Evolutionary conservation across 805 yeast species (phyloP).

Genomic region (Ogataea sp.): DNA sequence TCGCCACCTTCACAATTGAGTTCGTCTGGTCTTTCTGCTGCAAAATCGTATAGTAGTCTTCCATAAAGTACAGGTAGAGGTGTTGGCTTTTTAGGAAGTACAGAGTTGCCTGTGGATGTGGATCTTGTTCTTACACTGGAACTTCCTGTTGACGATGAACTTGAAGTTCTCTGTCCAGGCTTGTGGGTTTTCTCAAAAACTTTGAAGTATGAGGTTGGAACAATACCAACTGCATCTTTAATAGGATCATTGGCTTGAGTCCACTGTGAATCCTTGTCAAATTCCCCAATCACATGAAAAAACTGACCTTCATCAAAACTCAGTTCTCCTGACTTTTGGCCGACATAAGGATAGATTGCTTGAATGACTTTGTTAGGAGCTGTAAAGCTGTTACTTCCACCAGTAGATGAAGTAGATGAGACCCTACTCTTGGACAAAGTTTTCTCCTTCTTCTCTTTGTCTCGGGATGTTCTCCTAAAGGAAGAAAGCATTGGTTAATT

Average conservation of each 20-base stretch:
- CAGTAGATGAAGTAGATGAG: slow-evolving; percentile 12
- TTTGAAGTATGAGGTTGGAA: slow-evolving; percentile 80
- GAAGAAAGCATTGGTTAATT: slow-evolving; percentile 17
- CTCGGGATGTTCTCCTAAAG: slow-evolving; percentile 25
- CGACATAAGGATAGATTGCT: slow-evolving; percentile 69
- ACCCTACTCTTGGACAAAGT: slow-evolving; percentile 9
- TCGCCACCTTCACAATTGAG: slow-evolving; percentile 81
- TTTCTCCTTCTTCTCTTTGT: slow-evolving; percentile 17
- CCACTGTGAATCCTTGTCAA: slow-evolving; percentile 43
- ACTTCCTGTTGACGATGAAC: slow-evolving; percentile 6
- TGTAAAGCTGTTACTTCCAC: slow-evolving; percentile 7
- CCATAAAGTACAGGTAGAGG: slow-evolving; percentile 54
- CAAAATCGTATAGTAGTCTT: slow-evolving; percentile 75
- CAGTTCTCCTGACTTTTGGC: slow-evolving; percentile 77
- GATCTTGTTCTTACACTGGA: background rate
- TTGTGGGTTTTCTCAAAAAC: slow-evolving; percentile 54
- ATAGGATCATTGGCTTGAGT: slow-evolving; percentile 86
- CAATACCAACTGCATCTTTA: slow-evolving; percentile 71
- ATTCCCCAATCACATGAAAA: slow-evolving; percentile 67
- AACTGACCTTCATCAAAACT: slow-evolving; percentile 78
- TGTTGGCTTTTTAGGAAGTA: slow-evolving; percentile 7
- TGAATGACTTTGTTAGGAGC: slow-evolving; percentile 79
- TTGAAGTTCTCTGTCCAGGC: slow-evolving; percentile 17
- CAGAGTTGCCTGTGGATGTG: slow-evolving; percentile 24
- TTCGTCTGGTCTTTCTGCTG: slow-evolving; percentile 80